A percentile compares a stretch with the other conserved stretches of the same genome.
phyloP scores from a whole-genome alignment of 2,329 filamentous ascomycete species.

The Neonectria punicea region DNA sequence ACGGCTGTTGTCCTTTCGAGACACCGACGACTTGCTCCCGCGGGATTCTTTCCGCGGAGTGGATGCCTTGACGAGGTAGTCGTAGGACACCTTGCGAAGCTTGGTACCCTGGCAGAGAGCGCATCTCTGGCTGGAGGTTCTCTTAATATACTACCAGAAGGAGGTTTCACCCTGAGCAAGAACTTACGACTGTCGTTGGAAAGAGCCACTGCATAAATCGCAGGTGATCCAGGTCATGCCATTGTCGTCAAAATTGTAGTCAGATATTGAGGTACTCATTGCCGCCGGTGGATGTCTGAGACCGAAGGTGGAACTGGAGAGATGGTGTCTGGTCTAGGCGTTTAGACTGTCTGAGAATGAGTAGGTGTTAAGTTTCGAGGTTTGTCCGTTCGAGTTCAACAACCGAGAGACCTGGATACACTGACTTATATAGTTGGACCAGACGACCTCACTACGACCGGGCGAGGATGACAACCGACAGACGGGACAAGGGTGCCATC shows the following conservation, averaged over 20 bases:
- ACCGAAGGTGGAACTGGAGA: not conserved
- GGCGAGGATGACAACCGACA: slow-evolving; percentile 18
- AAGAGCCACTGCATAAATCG: slow-evolving; percentile 38
- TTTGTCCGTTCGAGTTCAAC: slow-evolving; percentile 12
- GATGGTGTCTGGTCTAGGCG: not conserved
- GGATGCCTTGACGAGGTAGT: slow-evolving; percentile 30
- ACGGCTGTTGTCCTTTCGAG: slow-evolving; percentile 28
- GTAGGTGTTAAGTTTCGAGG: not conserved
- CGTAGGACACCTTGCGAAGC: slow-evolving; percentile 35
- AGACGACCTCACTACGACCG: slow-evolving; percentile 8
- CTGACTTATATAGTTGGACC: slow-evolving; percentile 35
- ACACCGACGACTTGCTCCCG: slow-evolving; percentile 23
- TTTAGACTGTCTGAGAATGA: not conserved
- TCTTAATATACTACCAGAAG: slow-evolving; percentile 11
- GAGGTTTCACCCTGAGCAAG: not conserved
- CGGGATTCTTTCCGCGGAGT: slow-evolving; percentile 20
- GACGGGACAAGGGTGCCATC: slow-evolving; percentile 11
- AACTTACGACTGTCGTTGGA: slow-evolving; percentile 34
- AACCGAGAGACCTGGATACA: slow-evolving; percentile 12
- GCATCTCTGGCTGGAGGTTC: slow-evolving; percentile 21
- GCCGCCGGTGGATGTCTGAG: not conserved
- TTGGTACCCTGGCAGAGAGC: slow-evolving; percentile 40
- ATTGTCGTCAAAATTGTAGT: slow-evolving; percentile 37
- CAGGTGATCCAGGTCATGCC: slow-evolving; percentile 42
- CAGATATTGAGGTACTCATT: slow-evolving; percentile 30